Evolutionary conservation across 768 basidiomycete genomes (phyloP), one percentile per base, ranked within the genome.

Genomic region (Boletellus sp.): DNA sequence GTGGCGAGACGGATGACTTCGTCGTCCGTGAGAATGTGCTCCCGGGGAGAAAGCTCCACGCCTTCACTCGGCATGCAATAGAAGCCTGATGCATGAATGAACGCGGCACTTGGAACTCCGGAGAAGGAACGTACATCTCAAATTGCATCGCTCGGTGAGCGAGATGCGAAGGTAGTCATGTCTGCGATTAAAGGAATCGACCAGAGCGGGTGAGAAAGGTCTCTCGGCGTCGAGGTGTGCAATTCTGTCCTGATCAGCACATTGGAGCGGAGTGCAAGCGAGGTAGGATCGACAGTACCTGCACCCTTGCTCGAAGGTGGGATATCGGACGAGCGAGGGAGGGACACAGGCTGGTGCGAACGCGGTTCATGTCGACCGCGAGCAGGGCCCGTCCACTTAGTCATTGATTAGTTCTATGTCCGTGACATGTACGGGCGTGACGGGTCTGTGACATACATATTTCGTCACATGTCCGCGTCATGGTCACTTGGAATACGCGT

Each of bases 11-110:
- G 80, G 36, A 87, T 64, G 24, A 94, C 70, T 63, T 94, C 90
- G 44, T 83, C 78, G 54, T 91, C 83, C 1, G 86, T 82, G 34
- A 94, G 75, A 50, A 91, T 76, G 51, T 87, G 76, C 10, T 74
- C 73, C 31, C 72, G 71, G 3, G 90, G 91, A 12, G 87, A 84
- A 23, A 93, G 75, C 45, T 85, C 78, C 5, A 93, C 71, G 28
- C 90, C 90, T 61, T 87, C 82, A 45, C 76, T 79, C 3, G 90
- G 91, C 91, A 94, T 94, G 61, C 90, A 94, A 64, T 94, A 94
- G 59, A 91, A 91, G 58, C 90, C 89, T 94, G 54, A 20, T 37
- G 40, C 42, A 1, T 3, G 26, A 10, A 33, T 37, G 42, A 53
- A 39, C 38, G 17, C 40, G n/a, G 17, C 6, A 37, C 32, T 23